These are phyloP conservation scores for Juglanconis sp. DNA, from an alignment of 2,329 filamentous ascomycete genomes.

Conservation along the genomic window DNA sequence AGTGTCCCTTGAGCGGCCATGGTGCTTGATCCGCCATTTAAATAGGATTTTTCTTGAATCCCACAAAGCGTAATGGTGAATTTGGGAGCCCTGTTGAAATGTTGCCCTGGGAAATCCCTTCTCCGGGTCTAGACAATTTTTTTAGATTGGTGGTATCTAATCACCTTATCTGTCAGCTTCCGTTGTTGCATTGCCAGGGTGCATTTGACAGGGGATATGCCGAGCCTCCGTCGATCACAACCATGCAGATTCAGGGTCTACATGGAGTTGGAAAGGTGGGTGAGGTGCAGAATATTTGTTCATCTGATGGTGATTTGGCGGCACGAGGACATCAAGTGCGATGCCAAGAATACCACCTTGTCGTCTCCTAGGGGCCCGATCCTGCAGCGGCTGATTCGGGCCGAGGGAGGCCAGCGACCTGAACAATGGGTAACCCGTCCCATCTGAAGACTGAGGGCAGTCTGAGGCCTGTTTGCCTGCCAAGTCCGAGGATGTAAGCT, in stretches of 20 bases:
- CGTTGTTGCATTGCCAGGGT: background rate
- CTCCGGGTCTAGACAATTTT: background rate
- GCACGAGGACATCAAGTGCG: background rate
- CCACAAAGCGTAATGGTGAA: too few relatives aligned
- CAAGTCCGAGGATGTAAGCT: background rate
- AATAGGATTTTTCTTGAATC: too few relatives aligned
- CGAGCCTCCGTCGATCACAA: background rate
- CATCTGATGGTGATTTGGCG: background rate
- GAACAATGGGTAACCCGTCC: too few relatives aligned
- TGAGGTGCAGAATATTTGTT: background rate
- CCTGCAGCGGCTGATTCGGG: background rate
- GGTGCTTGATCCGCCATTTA: too few relatives aligned
- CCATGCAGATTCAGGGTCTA: slow-evolving; percentile 4
- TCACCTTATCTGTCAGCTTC: background rate
- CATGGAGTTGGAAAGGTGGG: background rate
- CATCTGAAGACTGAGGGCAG: background rate
- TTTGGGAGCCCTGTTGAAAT: too few relatives aligned
- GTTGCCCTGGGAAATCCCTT: background rate
- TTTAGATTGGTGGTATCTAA: background rate
- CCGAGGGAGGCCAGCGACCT: background rate
- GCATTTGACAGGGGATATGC: background rate
- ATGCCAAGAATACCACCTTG: slow-evolving; percentile 1
- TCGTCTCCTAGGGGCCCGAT: background rate
- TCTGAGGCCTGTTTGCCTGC: background rate
- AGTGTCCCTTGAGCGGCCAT: too few relatives aligned